Conservation (phyloP, 345 rosid species). For the Rhizophora mangle region DNA sequence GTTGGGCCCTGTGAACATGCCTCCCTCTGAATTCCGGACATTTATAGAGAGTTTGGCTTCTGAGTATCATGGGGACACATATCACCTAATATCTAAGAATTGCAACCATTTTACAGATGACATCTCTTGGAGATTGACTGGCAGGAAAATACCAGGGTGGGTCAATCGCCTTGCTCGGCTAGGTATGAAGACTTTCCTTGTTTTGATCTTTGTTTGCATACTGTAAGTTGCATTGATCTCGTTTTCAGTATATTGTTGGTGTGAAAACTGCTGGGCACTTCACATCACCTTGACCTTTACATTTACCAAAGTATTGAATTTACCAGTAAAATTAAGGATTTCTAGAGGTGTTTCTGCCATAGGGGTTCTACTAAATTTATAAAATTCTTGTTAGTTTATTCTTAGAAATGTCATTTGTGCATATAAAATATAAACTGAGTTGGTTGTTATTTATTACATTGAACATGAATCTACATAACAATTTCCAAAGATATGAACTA, state of each 20-base stretch:
- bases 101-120: constrained; percentile 81
- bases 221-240: too few species aligned
- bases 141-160: constrained; percentile 65
- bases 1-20: constrained; percentile 46
- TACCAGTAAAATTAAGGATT: not conserved
- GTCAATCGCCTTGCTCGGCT: constrained; percentile 72
- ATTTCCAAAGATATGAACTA: not conserved
- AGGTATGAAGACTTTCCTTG: constrained; percentile 35
- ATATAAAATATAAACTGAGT: not conserved
- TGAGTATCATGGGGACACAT: constrained; percentile 80
- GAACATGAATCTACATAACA: not conserved
- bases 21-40: constrained; percentile 45
- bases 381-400: not conserved
- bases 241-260: not conserved
- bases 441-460: not conserved
- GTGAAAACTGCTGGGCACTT: not conserved
- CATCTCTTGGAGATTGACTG: constrained; percentile 49
- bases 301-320: not conserved
- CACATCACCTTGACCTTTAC: not conserved
- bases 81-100: constrained; percentile 70
- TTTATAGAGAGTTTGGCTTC: constrained; percentile 62
- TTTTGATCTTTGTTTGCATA: not conserved
- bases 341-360: not conserved
- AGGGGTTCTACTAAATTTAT: not conserved
- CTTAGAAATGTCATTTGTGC: not conserved